Evolutionary conservation across 192 early-diverging fungal genomes (phyloP), one percentile per base, ranked within the genome.

Genomic region (Coemansia reversa): DNA sequence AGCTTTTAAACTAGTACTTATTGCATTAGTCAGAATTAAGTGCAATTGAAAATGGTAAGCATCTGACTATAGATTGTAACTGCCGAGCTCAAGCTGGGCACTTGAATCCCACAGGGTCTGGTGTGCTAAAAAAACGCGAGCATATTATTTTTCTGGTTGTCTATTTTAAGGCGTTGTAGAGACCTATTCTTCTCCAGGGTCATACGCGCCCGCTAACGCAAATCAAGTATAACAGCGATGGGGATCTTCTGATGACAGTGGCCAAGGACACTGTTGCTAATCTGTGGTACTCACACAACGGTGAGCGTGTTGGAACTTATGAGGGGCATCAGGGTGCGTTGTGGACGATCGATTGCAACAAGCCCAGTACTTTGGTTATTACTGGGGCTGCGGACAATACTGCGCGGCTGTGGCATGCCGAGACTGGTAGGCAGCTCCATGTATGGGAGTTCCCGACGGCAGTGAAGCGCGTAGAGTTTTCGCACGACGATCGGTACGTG

Each of bases 231-330:
- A 99, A 99, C 86, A 70, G 84, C 32, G 97, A 98, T 73, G 97
- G 97, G 45, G 97, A 99, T 80, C 85, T 99, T 60, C 81, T 99
- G 55, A 96, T 99, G 84, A 92, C 94, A 7, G 89, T 88, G 55
- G 88, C 93, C 33, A 99, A 99, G 82, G 97, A 99, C 86, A 91
- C 90, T 65, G 85, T 91, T 59, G 90, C 92, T 49, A 94, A 90
- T 66, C 91, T 93, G 50, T 99, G 97, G 97, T 98, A 90, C 72
- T 92, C 96, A 49, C 92, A 94, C 82, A 99, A 96, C 74, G 97
- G 97, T 63, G 97, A 99, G 84, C 89, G 94, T 49, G 84, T 99
- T 30, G 97, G 97, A 45, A 93, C 89, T 39, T 94, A 92, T 69
- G 82, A 90, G 49, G 97, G 97, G 25, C 97, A 99, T 75, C 75